Conservation (phyloP, 371 early-diverging fungal genomes). For the Actinomortierella wolfii region DNA sequence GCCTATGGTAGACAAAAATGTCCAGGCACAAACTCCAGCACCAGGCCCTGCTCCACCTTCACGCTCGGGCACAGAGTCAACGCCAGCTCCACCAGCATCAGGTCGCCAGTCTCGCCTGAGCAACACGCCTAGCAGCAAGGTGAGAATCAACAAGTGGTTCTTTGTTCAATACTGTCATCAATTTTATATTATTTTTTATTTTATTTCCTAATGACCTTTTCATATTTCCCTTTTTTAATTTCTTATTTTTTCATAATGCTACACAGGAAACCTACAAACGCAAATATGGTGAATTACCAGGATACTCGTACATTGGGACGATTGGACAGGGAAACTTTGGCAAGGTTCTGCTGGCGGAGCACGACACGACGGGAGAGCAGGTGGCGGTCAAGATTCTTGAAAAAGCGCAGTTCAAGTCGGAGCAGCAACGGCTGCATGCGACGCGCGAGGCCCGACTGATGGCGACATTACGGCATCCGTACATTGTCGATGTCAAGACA, state of each 20-base stretch:
- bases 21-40: too few relatives aligned
- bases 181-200: background rate
- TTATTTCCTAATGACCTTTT: background rate
- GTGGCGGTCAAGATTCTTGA: constrained; percentile 66
- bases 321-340: constrained; percentile 88
- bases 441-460: constrained; percentile 83
- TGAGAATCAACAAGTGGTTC: constrained; percentile 1
- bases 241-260: background rate
- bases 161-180: background rate
- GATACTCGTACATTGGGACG: constrained; percentile 52
- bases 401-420: constrained; percentile 47
- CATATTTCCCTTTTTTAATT: background rate
- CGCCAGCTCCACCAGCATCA: background rate
- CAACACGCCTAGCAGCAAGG: constrained; percentile 29
- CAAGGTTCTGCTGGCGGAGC: constrained; percentile 78
- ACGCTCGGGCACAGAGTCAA: too few relatives aligned
- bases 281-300: constrained; percentile 44
- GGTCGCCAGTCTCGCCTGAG: constrained; percentile 35
- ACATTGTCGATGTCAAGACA: constrained; percentile 87
- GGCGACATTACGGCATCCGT: constrained; percentile 82
- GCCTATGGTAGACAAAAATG: too few relatives aligned
- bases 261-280: constrained; percentile 32
- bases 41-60: too few relatives aligned
- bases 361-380: constrained; percentile 61
- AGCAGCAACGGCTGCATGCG: constrained; percentile 64